These are phyloP conservation scores for Thermomucor indicae-seudaticae DNA, from an alignment of 371 early-diverging fungal species.

Conservation along the genomic window DNA sequence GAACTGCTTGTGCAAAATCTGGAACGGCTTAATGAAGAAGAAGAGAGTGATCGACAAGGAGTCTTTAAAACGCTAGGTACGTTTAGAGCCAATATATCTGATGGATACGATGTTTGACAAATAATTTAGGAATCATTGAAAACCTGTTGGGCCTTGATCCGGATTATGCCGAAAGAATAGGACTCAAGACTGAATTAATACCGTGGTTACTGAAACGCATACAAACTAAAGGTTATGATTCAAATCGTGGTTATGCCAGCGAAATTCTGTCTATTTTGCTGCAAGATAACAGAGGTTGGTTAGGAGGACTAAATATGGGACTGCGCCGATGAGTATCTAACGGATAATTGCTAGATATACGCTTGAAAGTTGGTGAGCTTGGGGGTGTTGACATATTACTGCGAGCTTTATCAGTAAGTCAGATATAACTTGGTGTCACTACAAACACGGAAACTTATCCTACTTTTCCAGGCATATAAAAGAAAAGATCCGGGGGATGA, in stretches of 20 bases:
- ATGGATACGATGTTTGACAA: background rate
- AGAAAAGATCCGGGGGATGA: constrained; percentile 77
- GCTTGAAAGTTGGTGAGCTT: constrained; percentile 57
- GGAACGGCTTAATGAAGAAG: constrained; percentile 73
- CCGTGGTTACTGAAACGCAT: constrained; percentile 75
- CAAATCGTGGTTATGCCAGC: constrained; percentile 82
- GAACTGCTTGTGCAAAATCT: constrained; percentile 79
- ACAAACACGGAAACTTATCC: background rate
- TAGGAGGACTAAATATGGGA: too few species aligned
- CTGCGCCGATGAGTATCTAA: background rate
- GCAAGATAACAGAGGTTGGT: constrained; percentile 62
- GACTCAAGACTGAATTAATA: constrained; percentile 58
- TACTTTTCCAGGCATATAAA: constrained; percentile 46
- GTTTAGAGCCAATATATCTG: background rate
- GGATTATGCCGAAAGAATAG: constrained; percentile 59
- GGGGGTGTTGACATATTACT: constrained; percentile 75
- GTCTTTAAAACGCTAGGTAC: constrained; percentile 77
- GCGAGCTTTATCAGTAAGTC: constrained; percentile 52
- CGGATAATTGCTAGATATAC: constrained; percentile 41
- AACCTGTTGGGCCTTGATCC: constrained; percentile 78
- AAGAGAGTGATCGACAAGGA: constrained; percentile 79
- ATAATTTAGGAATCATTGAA: constrained; percentile 68
- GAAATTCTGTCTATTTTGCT: constrained; percentile 85
- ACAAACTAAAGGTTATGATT: constrained; percentile 54
- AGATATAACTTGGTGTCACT: background rate